Evolutionary conservation across 768 basidiomycete genomes (phyloP), one percentile per base, ranked within the genome.

Genomic region (Tulasnella sp.): DNA sequence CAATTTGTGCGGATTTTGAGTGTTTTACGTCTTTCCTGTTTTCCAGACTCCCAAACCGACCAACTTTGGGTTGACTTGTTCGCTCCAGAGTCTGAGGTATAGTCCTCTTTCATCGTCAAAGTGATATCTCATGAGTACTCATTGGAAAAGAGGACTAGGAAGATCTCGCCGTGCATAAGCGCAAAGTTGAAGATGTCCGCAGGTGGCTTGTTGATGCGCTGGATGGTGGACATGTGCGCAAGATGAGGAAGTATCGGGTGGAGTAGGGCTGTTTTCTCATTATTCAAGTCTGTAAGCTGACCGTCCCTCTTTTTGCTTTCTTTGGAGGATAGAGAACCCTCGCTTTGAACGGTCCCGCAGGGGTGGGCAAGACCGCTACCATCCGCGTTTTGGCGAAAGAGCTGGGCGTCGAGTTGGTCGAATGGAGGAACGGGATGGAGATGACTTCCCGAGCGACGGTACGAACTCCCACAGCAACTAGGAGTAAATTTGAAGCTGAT

Each of bases 291-390:
- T n/a, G n/a, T 49, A n/a, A n/a, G 49, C 67, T 69, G 67, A 36
- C 67, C 31, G 25, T 31, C 5, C 36, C 22, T 36, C 67, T n/a
- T n/a, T n/a, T n/a, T n/a, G n/a, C n/a, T n/a, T n/a, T n/a, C n/a
- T n/a, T n/a, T n/a, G 34, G 34, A 36, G 38, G n/a, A 49, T 12
- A 98, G 93, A 87, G 95, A 67, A 89, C 99, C 37, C 87, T 99
- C 8, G 89, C 89, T 0, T 83, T 99, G 14, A 92, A 93, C 2
- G 97, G 97, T 1, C 93, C 94, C 0, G 91, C 97, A 9, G 97
- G 97, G 1, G 89, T 90, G 0, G 97, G 89, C 0, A 99, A 99
- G 85, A 97, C 97, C 0, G 88, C 95, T 0, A 94, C 94, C 0
- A 79, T 99, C 2, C 88, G 89, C 36, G 87, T 95, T 1, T 84